phyloP scores from a whole-genome alignment of 2,329 filamentous ascomycete species.

The Lecanicillium sp. region DNA sequence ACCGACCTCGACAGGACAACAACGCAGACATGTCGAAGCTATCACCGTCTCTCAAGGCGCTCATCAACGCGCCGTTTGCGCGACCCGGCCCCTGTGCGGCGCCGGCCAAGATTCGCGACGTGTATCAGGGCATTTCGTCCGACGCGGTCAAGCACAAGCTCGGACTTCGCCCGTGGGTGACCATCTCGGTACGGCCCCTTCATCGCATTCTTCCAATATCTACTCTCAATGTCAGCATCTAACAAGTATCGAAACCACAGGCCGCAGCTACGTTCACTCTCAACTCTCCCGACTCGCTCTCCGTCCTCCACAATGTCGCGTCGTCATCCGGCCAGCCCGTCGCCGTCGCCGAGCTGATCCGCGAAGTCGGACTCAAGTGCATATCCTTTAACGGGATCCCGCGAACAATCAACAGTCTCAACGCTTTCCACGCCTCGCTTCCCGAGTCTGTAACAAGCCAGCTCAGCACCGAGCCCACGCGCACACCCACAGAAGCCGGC shows the following conservation, averaged over 20 bases:
- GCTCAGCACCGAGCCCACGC: slow-evolving; percentile 51
- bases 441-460: slow-evolving; percentile 44
- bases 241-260: slow-evolving; percentile 28
- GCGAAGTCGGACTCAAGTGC: slow-evolving; percentile 68
- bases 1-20: slow-evolving; percentile 8
- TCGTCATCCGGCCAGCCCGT: slow-evolving; percentile 24
- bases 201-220: not conserved
- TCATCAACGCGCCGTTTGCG: slow-evolving; percentile 64
- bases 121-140: slow-evolving; percentile 57
- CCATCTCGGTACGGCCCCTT: slow-evolving; percentile 46
- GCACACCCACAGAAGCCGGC: slow-evolving; percentile 42
- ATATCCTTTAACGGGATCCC: slow-evolving; percentile 79
- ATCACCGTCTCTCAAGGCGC: slow-evolving; percentile 60
- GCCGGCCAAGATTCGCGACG: slow-evolving; percentile 51
- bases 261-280: slow-evolving; percentile 79
- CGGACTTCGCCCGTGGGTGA: slow-evolving; percentile 57
- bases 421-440: slow-evolving; percentile 59
- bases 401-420: slow-evolving; percentile 74
- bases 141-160: slow-evolving; percentile 57
- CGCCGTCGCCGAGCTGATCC: slow-evolving; percentile 60
- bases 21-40: slow-evolving; percentile 58
- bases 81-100: slow-evolving; percentile 58
- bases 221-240: not conserved
- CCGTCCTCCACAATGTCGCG: slow-evolving; percentile 50
- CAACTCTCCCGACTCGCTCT: slow-evolving; percentile 73